These are phyloP conservation scores for Zymoseptoria brevis DNA, from an alignment of 2,329 filamentous ascomycete species.

Conservation along the genomic window DNA sequence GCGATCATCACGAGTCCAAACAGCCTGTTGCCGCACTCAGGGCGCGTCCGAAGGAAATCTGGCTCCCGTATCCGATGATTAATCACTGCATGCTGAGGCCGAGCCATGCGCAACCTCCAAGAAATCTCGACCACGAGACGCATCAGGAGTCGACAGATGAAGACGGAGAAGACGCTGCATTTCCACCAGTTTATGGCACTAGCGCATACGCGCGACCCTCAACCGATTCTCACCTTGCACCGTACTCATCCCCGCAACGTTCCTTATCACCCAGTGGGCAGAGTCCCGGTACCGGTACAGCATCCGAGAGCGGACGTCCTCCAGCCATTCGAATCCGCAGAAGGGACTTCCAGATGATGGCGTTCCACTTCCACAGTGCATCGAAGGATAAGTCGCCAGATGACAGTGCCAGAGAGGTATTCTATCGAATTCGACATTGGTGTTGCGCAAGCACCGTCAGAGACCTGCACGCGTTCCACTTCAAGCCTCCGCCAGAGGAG, in stretches of 20 bases:
- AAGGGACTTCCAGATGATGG: constrained; percentile 89
- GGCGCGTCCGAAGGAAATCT: constrained; percentile 59
- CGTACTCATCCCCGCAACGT: constrained; percentile 20
- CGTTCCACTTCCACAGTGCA: constrained; percentile 76
- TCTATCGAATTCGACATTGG: constrained; percentile 72
- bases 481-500: constrained; percentile 60
- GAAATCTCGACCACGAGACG: constrained; percentile 5
- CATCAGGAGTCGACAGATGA: constrained; percentile 4
- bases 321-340: constrained; percentile 82
- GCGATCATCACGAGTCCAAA: background rate
- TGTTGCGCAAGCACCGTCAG: constrained; percentile 78
- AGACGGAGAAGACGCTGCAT: constrained; percentile 12
- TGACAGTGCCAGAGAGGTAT: constrained; percentile 63
- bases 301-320: constrained; percentile 41
- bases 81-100: constrained; percentile 70
- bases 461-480: constrained; percentile 84
- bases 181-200: constrained; percentile 27
- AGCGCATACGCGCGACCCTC: constrained; percentile 19
- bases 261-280: constrained; percentile 43
- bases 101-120: constrained; percentile 17
- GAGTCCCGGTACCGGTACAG: constrained; percentile 28
- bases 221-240: constrained; percentile 21
- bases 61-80: constrained; percentile 94
- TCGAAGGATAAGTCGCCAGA: constrained; percentile 37
- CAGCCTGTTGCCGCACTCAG: constrained; percentile 14